Evolutionary conservation across 2,329 filamentous ascomycete species (phyloP).

Genomic region (Sporothrix schenckii): DNA sequence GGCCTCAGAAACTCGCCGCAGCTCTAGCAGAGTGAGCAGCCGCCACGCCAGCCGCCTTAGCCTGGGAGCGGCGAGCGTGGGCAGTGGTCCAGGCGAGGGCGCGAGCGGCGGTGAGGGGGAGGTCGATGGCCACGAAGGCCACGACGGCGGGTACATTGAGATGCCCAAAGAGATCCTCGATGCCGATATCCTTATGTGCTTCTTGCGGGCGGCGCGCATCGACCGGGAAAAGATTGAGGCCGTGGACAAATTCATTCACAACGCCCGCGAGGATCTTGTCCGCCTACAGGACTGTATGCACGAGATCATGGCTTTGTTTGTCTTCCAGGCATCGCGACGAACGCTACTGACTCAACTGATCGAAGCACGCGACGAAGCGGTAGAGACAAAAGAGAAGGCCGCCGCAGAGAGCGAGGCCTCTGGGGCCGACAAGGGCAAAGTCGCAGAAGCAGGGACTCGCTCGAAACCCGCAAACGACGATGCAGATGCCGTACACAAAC

Average conservation of each 20-base stretch:
- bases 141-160: slow-evolving; percentile 57
- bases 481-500: not conserved
- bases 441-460: not conserved
- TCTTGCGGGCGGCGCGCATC: slow-evolving; percentile 69
- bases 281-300: slow-evolving; percentile 78
- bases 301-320: slow-evolving; percentile 80
- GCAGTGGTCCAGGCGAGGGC: slow-evolving; percentile 28
- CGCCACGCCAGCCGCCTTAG: slow-evolving; percentile 37
- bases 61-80: slow-evolving; percentile 44
- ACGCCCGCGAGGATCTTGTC: slow-evolving; percentile 72
- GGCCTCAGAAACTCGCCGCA: slow-evolving; percentile 50
- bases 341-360: slow-evolving; percentile 73
- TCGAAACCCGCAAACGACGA: not conserved
- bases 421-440: slow-evolving; percentile 33
- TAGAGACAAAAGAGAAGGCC: slow-evolving; percentile 37
- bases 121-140: slow-evolving; percentile 61
- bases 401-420: slow-evolving; percentile 29
- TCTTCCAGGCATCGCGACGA: slow-evolving; percentile 86
- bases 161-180: slow-evolving; percentile 56
- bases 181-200: slow-evolving; percentile 68
- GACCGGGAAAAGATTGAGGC: slow-evolving; percentile 88
- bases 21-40: slow-evolving; percentile 46
- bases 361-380: slow-evolving; percentile 60
- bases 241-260: slow-evolving; percentile 77
- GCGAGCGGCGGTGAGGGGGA: slow-evolving; percentile 43